These are phyloP conservation scores for Neofusicoccum umdonicola DNA, from an alignment of 2,329 filamentous ascomycete species.

Conservation along the genomic window DNA sequence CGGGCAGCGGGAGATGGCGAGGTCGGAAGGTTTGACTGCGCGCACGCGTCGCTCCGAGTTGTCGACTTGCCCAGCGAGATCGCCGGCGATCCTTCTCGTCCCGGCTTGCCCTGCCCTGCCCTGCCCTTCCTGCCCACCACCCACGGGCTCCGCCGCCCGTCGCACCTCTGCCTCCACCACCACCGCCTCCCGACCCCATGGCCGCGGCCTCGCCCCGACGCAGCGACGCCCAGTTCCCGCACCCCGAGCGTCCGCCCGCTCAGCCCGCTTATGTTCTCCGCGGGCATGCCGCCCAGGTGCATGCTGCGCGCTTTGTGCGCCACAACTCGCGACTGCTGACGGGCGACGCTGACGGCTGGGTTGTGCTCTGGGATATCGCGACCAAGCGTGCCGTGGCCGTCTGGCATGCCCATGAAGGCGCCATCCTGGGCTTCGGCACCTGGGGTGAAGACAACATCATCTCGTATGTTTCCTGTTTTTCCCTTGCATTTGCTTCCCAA, in stretches of 20 bases:
- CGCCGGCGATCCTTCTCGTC: slow-evolving; percentile 7
- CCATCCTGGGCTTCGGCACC: slow-evolving; percentile 70
- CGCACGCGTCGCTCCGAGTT: slow-evolving; percentile 7
- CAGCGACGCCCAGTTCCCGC: background rate
- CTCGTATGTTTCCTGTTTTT: slow-evolving; percentile 61
- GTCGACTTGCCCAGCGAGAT: background rate
- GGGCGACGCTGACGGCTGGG: slow-evolving; percentile 86
- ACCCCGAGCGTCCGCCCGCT: slow-evolving; percentile 42
- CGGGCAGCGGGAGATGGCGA: background rate
- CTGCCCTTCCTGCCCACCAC: background rate
- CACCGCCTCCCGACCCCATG: background rate
- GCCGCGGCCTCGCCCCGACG: background rate
- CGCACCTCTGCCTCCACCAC: background rate
- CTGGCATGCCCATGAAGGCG: slow-evolving; percentile 79
- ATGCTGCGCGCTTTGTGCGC: slow-evolving; percentile 70
- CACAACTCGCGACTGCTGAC: slow-evolving; percentile 75
- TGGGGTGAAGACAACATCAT: slow-evolving; percentile 75
- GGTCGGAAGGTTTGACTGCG: background rate
- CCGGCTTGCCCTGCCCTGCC: background rate
- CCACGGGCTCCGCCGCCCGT: background rate
- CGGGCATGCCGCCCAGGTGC: slow-evolving; percentile 78
- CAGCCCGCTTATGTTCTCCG: slow-evolving; percentile 72
- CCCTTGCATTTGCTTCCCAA: background rate
- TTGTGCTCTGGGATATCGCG: slow-evolving; percentile 80
- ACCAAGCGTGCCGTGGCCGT: slow-evolving; percentile 78